These are phyloP conservation scores for Tolypocladium pustulatum DNA, from an alignment of 2,329 filamentous ascomycete genomes.

Conservation along the genomic window DNA sequence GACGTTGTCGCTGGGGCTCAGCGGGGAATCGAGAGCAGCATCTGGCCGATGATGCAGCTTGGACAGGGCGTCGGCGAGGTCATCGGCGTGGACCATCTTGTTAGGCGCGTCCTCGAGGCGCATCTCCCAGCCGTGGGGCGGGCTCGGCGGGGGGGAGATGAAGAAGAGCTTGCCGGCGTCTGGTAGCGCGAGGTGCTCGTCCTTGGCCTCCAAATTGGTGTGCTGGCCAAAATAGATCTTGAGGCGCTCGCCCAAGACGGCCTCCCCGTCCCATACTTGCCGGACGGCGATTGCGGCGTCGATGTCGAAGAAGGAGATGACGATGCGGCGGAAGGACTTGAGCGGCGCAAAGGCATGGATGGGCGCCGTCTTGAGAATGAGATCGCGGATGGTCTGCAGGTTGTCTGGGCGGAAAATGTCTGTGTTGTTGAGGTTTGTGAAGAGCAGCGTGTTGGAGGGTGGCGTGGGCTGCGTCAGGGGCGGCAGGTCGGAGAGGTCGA, in stretches of 20 bases:
- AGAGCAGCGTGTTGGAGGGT: constrained; percentile 73
- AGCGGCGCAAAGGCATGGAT: constrained; percentile 72
- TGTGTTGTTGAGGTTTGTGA: constrained; percentile 66
- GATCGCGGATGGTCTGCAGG: constrained; percentile 60
- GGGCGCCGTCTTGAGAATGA: constrained; percentile 58
- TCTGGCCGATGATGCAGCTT: constrained; percentile 42
- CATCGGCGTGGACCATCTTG: constrained; percentile 58
- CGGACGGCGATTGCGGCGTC: constrained; percentile 62
- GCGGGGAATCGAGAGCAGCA: constrained; percentile 12
- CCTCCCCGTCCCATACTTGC: constrained; percentile 63
- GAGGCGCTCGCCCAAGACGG: constrained; percentile 58
- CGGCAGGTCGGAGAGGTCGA: constrained; percentile 66
- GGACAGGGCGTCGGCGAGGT: constrained; percentile 55
- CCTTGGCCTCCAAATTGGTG: constrained; percentile 43
- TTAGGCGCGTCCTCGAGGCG: constrained; percentile 59
- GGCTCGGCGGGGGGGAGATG: constrained; percentile 58
- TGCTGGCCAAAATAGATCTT: constrained; percentile 59
- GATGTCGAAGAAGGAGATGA: constrained; percentile 65
- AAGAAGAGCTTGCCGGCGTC: constrained; percentile 64
- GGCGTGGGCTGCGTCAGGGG: constrained; percentile 60
- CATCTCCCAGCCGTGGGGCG: constrained; percentile 60
- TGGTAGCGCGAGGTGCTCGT: constrained; percentile 53
- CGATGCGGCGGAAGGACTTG: constrained; percentile 72
- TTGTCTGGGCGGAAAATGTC: constrained; percentile 68
- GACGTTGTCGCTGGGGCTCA: constrained; percentile 19